Conservation (phyloP, 1,139 yeast species). For the Maudiozyma humilis region DNA sequence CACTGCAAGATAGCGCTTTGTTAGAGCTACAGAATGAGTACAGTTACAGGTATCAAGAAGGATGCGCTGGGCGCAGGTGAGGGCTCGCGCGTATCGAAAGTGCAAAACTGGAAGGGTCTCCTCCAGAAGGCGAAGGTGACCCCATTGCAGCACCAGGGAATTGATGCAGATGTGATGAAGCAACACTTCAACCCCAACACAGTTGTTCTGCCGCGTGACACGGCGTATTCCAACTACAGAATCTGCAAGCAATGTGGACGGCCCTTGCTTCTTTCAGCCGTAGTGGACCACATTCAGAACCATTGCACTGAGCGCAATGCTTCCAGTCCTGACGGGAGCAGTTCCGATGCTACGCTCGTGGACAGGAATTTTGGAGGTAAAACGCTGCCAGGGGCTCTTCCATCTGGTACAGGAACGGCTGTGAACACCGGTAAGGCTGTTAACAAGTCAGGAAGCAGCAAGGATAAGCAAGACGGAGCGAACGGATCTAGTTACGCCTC, state of each 20-base stretch:
- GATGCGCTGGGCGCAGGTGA: conserved; percentile 10
- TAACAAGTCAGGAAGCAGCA: neutral
- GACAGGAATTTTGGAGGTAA: neutral
- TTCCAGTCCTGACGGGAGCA: neutral
- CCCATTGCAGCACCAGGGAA: conserved; percentile 5
- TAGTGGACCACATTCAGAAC: conserved; percentile 37
- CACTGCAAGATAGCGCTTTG: neutral
- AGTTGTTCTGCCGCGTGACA: conserved; percentile 34
- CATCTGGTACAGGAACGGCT: neutral
- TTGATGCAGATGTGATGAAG: conserved; percentile 14
- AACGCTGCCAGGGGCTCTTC: neutral
- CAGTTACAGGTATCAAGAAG: conserved; percentile 19
- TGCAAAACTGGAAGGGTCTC: conserved; percentile 8
- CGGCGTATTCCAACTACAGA: conserved; percentile 44
- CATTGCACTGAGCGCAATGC: conserved; percentile 13
- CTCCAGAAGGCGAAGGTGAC: conserved; percentile 10
- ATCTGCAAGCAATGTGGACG: conserved; percentile 59
- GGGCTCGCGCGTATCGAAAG: conserved; percentile 6
- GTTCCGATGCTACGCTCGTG: neutral
- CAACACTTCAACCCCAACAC: conserved; percentile 21
- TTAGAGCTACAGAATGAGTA: conserved; percentile 3
- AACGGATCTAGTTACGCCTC: neutral
- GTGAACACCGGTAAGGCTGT: neutral
- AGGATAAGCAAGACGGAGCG: neutral
- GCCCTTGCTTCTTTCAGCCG: conserved; percentile 38